Evolutionary conservation across 2,329 filamentous ascomycete genomes (phyloP), one percentile per base, ranked within the genome.

Genomic region (Neurospora crassa): DNA sequence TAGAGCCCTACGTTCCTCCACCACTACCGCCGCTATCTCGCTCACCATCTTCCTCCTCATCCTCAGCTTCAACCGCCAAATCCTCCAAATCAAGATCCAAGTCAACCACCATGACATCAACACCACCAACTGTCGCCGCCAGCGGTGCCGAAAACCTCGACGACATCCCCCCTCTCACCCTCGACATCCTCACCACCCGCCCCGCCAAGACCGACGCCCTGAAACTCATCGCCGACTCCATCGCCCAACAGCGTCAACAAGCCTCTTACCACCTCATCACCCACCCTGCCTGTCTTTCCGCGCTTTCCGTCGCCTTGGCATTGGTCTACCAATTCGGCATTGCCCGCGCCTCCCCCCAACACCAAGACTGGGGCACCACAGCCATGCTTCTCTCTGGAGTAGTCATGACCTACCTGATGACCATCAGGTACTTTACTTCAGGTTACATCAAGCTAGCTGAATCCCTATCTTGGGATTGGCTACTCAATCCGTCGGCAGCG

Each of bases 241-340:
- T 96, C 68, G 92, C 92, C 43, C 91, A 97, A 81, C 93, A 96
- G 83, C 89, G 91, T 73, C 90, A 93, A 78, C 82, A 86, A 10
- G 89, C 92, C 24, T 87, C 89, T 59, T 82, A 83, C 70, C 82
- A 87, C 73, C 82, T 96, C 72, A 83, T 92, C 73, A 87, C 87
- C 76, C 89, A 93, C 80, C 88, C 88, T 0, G 79, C 87, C 34
- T 63, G 47, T 34, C 83, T 84, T 68, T 78, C 90, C 29, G 79
- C 83, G 8, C 80, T 89, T n/a, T 77, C 81, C 53, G 77, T 80
- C 12, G 76, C 80, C 18, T 79, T 88, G 20, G 83, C 79, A 12
- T 73, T 81, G 67, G 78, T 84, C 40, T 85, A 85, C 77, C 83
- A 84, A 71, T 79, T 86, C 37, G 77, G 84, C 67, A 86, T 84